phyloP scores from a whole-genome alignment of 352 stramenopile species.

The Phytophthora ohioensis region DNA sequence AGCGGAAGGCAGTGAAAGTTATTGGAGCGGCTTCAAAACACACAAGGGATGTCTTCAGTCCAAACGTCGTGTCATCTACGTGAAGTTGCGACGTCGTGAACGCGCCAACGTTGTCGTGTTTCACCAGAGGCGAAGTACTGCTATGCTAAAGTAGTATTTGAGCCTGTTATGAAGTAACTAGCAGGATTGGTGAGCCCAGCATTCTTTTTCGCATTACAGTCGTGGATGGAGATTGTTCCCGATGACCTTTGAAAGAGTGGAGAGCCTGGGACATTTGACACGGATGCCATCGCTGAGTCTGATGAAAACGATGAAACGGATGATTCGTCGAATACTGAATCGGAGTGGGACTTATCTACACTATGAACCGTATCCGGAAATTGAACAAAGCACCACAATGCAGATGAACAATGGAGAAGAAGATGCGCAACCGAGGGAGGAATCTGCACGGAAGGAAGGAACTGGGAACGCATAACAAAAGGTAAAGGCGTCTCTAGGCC shows the following conservation, averaged over 20 bases:
- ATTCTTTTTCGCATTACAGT: neutral
- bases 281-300: neutral
- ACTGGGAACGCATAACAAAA: too few relatives aligned
- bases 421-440: too few relatives aligned
- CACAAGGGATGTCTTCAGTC: neutral
- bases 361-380: neutral
- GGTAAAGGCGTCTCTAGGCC: too few relatives aligned
- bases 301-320: neutral
- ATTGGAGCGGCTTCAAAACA: neutral
- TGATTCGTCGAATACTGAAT: neutral
- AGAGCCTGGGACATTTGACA: neutral
- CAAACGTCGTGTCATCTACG: constrained; percentile 5
- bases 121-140: constrained; percentile 18
- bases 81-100: constrained; percentile 1
- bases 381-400: neutral
- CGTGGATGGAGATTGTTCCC: neutral
- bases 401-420: too few relatives aligned
- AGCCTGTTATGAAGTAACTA: constrained; percentile 4
- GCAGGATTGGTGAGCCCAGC: neutral
- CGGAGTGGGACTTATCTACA: neutral
- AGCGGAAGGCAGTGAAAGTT: neutral
- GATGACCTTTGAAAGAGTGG: neutral
- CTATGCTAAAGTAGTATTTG: constrained; percentile 1
- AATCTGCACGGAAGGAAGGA: too few relatives aligned
- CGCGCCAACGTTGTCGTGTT: constrained; percentile 4